Evolutionary conservation across 2,329 filamentous ascomycete genomes (phyloP).

Genomic region (Colletotrichum spinosum): DNA sequence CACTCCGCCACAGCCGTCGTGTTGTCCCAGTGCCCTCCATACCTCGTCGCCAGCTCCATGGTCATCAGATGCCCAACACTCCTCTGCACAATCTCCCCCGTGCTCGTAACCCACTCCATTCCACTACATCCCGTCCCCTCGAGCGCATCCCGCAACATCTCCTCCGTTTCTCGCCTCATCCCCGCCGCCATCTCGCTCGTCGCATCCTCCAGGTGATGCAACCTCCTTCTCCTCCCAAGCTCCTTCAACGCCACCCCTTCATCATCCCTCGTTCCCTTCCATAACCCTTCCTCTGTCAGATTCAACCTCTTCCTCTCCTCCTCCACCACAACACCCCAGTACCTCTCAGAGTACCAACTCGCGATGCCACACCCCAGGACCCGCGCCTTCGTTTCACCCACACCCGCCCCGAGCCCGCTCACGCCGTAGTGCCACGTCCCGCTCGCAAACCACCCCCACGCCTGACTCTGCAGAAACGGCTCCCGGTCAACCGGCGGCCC

Average conservation of each 20-base stretch:
- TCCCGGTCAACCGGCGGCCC: slow-evolving; percentile 43
- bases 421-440: slow-evolving; percentile 57
- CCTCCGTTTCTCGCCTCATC: slow-evolving; percentile 48
- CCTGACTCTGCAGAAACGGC: slow-evolving; percentile 53
- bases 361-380: slow-evolving; percentile 56
- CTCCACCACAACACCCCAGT: slow-evolving; percentile 39
- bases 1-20: slow-evolving; percentile 43
- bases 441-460: slow-evolving; percentile 58
- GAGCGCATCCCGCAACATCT: slow-evolving; percentile 42
- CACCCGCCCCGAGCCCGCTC: slow-evolving; percentile 49
- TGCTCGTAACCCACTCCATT: slow-evolving; percentile 57
- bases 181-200: slow-evolving; percentile 46
- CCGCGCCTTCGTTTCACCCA: slow-evolving; percentile 55
- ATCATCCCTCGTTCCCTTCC: slow-evolving; percentile 45
- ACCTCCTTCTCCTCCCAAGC: slow-evolving; percentile 51
- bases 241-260: slow-evolving; percentile 45
- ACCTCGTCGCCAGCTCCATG: slow-evolving; percentile 44
- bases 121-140: slow-evolving; percentile 47
- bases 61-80: slow-evolving; percentile 49
- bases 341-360: slow-evolving; percentile 56
- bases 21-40: slow-evolving; percentile 39
- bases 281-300: slow-evolving; percentile 54
- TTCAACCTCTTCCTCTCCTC: slow-evolving; percentile 54
- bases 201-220: slow-evolving; percentile 49
- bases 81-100: slow-evolving; percentile 54